A percentile compares a stretch with the other conserved stretches of the same genome.
phyloP scores from a whole-genome alignment of 2,329 filamentous ascomycete species.

The Botrytis deweyae region DNA sequence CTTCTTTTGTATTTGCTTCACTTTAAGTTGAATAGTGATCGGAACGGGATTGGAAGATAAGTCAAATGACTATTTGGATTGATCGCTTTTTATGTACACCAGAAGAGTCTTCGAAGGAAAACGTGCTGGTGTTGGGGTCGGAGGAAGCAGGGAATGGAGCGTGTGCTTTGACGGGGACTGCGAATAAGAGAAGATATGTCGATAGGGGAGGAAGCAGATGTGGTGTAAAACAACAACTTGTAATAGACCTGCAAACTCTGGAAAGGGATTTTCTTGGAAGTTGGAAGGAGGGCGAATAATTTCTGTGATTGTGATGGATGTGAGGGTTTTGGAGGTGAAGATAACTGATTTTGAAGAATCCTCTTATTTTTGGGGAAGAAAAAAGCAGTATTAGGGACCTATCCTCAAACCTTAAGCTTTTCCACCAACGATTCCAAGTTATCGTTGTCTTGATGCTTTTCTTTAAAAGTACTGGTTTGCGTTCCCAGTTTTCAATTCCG shows the following conservation, averaged over 20 bases:
- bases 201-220: conserved; percentile 40
- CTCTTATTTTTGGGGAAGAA: conserved; percentile 26
- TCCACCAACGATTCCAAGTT: conserved; percentile 32
- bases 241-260: conserved; percentile 34
- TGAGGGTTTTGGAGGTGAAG: conserved; percentile 34
- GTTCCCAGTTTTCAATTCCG: background rate
- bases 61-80: conserved; percentile 55
- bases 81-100: conserved; percentile 73
- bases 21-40: conserved; percentile 42
- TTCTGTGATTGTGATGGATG: conserved; percentile 18
- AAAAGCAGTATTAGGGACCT: conserved; percentile 41
- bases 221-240: conserved; percentile 37
- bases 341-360: conserved; percentile 36
- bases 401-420: conserved; percentile 40
- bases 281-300: conserved; percentile 27
- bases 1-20: conserved; percentile 21
- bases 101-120: conserved; percentile 82
- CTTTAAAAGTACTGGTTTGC: background rate
- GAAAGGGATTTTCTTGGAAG: conserved; percentile 38
- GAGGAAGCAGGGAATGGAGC: conserved; percentile 37
- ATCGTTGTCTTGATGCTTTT: conserved; percentile 25
- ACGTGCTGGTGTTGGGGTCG: conserved; percentile 73
- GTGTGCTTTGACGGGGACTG: conserved; percentile 40
- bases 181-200: conserved; percentile 38
- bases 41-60: conserved; percentile 45